Evolutionary conservation across 2,329 filamentous ascomycete species (phyloP).

Genomic region (Neofusicoccum sp.): DNA sequence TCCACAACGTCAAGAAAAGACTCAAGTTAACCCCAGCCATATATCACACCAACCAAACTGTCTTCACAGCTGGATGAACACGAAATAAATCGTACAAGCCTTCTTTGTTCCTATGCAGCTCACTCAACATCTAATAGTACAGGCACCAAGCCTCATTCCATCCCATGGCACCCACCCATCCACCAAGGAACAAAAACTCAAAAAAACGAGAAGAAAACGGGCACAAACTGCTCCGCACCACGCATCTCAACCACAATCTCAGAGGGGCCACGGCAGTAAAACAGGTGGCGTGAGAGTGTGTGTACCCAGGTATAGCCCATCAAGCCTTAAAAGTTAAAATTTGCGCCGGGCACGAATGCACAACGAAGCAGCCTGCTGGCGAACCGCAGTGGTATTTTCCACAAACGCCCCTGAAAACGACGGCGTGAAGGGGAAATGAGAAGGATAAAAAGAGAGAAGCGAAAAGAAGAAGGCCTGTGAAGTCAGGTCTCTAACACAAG

Average conservation of each 20-base stretch:
- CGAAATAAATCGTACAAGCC: background rate
- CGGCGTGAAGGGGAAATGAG: background rate
- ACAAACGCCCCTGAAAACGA: background rate
- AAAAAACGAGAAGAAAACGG: background rate
- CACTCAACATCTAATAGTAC: slow-evolving; percentile 11
- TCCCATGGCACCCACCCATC: background rate
- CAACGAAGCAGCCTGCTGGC: background rate
- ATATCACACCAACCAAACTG: background rate
- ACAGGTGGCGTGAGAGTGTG: too few relatives aligned
- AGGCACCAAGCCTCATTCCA: background rate
- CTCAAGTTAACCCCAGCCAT: background rate
- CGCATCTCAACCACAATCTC: slow-evolving; percentile 36
- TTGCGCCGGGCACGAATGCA: background rate
- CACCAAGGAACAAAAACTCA: background rate
- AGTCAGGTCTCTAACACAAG: background rate
- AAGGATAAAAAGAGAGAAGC: background rate
- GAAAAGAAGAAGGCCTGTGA: background rate
- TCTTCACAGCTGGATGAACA: too few relatives aligned
- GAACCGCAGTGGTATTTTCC: slow-evolving; percentile 1
- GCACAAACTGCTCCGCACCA: slow-evolving; percentile 27
- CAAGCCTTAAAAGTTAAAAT: too few relatives aligned
- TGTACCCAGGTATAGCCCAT: too few relatives aligned
- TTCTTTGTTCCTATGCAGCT: background rate
- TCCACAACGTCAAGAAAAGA: too few relatives aligned
- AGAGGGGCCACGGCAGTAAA: slow-evolving; percentile 27